Evolutionary conservation across 345 rosid species (phyloP), one percentile per base, ranked within the genome.

Genomic region (Populus ilicifolia): DNA sequence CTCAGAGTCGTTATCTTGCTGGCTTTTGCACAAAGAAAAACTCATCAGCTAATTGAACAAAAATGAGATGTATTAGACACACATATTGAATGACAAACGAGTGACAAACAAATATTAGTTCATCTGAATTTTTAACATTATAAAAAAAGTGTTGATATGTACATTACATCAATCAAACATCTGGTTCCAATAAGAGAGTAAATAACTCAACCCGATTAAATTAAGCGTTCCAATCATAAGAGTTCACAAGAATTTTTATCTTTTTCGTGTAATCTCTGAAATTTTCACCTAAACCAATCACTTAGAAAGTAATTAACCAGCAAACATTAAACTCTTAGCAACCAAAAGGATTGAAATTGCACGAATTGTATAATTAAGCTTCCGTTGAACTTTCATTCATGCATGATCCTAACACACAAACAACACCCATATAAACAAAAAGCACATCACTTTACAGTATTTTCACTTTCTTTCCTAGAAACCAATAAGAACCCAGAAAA

Each of bases 1-100:
- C 84, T 90, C 87, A 72, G 18, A 48, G 56, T 85, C 84, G 80
- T 87, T 93, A 84, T 86, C 89, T 80, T 72, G 89, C 81, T 83
- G 92, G 90, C 98, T 94, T 83, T 56, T 80, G 80, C 70, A 80
- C 73, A 78, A 77, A 73, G 59, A 85, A 77, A 83, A 79, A 44
- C 71, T 63, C 73, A 83, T 86, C 79, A 88, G 88, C 71, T 74
- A 35, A 73, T 71, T 69, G 69, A 79, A 73, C 75, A 62, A 73
- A 76, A 43, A 74, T 3, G 59, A 44, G 20, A 76, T 23, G 70
- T 67, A 63, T 61, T 35, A 63, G 33, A 74, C 54, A 62, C 68
- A 44, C 8, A 35, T 33, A 21, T n/a, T 10, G 46, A 25, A 61
- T 35, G 4, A 38, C 48, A 67, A 35, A 46, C 46, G 46, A 23